These are phyloP conservation scores for Neurospora pannonica DNA, from an alignment of 495 filamentous ascomycete species.

Conservation along the genomic window DNA sequence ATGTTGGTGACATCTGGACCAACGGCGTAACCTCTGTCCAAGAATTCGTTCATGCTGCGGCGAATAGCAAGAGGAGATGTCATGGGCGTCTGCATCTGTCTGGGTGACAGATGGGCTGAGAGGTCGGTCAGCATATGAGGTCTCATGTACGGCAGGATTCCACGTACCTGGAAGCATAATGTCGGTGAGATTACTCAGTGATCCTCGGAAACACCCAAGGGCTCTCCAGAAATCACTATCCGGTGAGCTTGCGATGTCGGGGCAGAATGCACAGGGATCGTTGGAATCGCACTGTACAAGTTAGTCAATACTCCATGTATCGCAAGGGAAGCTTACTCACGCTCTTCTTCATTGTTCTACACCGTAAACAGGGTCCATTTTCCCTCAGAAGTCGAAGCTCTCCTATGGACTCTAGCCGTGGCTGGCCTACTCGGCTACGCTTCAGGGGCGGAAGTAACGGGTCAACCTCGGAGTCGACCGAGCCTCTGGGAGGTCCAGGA, in stretches of 20 bases:
- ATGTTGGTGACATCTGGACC: conserved; percentile 25
- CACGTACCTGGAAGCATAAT: conserved; percentile 36
- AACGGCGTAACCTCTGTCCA: conserved; percentile 34
- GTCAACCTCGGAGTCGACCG: conserved; percentile 40
- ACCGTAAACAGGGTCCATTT: conserved; percentile 36
- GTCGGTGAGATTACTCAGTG: conserved; percentile 32
- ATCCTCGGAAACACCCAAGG: conserved; percentile 38
- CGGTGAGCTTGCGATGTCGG: conserved; percentile 22
- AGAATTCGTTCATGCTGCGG: conserved; percentile 41
- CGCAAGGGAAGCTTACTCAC: conserved; percentile 19
- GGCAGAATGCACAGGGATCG: conserved; percentile 34
- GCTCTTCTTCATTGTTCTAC: conserved; percentile 30
- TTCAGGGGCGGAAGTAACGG: conserved; percentile 41
- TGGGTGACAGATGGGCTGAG: conserved; percentile 32
- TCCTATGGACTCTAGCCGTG: conserved; percentile 39
- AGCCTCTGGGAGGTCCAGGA: conserved; percentile 24
- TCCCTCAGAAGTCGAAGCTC: conserved; percentile 38
- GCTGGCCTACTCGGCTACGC: conserved; percentile 37
- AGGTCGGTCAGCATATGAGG: not conserved
- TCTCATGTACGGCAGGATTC: not conserved
- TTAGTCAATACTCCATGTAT: conserved; percentile 2
- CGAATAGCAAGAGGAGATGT: conserved; percentile 39
- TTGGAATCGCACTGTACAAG: conserved; percentile 33
- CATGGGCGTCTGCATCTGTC: conserved; percentile 38
- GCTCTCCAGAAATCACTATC: conserved; percentile 35